These are phyloP conservation scores for Aquilaria yunnanensis DNA, from an alignment of 345 rosid genomes.

Conservation along the genomic window DNA sequence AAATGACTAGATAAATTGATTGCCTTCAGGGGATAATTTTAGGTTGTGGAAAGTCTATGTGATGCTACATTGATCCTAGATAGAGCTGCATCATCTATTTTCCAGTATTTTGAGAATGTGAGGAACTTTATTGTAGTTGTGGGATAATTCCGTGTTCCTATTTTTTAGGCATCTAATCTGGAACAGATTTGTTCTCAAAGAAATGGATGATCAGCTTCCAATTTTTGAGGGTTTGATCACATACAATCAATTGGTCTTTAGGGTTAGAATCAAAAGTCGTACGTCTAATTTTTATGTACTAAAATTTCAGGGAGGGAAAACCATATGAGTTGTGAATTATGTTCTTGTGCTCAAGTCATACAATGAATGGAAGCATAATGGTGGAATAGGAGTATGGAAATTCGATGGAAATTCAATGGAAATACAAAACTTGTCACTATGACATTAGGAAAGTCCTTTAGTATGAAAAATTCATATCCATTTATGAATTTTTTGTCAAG, in stretches of 20 bases:
- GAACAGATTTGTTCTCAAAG: conserved; percentile 50
- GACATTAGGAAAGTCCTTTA: conserved; percentile 40
- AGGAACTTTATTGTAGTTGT: conserved; percentile 80
- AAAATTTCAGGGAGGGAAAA: conserved; percentile 64
- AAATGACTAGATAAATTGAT: not conserved
- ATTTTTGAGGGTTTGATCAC: not conserved
- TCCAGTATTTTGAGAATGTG: conserved; percentile 86
- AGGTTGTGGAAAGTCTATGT: conserved; percentile 82
- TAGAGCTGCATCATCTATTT: conserved; percentile 83
- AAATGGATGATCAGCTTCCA: not conserved
- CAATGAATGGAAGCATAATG: conserved; percentile 69
- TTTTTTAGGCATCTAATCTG: conserved; percentile 87
- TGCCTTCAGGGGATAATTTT: not conserved
- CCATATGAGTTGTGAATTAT: conserved; percentile 67
- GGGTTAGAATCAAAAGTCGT: not conserved
- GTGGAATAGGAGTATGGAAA: conserved; percentile 79
- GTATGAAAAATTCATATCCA: conserved; percentile 69
- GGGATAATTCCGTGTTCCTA: conserved; percentile 63
- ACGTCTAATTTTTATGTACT: conserved; percentile 2
- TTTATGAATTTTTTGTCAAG: conserved; percentile 60
- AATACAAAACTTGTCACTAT: conserved; percentile 40
- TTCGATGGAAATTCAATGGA: conserved; percentile 38
- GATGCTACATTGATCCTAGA: conserved; percentile 66
- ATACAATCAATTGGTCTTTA: not conserved
- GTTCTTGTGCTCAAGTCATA: conserved; percentile 78